Percentiles rank a stretch among this genome's conserved stretches.
Evolutionary conservation across 257 asterid species (phyloP).

Genomic region (Nicotiana paniculata): DNA sequence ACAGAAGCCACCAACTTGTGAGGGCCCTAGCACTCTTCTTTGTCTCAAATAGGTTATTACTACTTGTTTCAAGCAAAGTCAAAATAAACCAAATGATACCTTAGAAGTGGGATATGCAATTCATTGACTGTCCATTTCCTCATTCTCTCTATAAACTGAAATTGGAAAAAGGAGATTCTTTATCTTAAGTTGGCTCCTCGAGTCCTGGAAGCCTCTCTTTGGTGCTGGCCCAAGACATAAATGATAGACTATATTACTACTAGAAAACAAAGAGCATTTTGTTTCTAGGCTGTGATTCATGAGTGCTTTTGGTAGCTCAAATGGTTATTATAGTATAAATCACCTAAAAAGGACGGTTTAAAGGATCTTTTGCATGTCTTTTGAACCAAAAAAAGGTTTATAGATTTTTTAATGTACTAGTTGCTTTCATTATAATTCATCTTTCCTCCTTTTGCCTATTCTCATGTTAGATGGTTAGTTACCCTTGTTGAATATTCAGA

Average conservation of each 20-base stretch:
- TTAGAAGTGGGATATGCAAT: conserved; percentile 14
- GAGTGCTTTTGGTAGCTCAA: conserved; percentile 12
- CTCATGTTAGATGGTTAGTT: not conserved
- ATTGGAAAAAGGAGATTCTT: conserved; percentile 21
- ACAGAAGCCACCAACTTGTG: not conserved
- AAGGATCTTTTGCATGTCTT: conserved; percentile 27
- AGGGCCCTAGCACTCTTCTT: conserved; percentile 18
- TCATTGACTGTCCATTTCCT: conserved; percentile 29
- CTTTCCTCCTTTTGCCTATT: not conserved
- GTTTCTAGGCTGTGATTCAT: conserved; percentile 37
- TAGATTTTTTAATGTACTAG: conserved; percentile 1
- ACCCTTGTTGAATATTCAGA: not conserved
- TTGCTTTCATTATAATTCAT: not conserved
- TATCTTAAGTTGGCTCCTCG: conserved; percentile 42
- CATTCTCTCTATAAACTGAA: conserved; percentile 16
- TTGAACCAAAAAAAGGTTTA: conserved; percentile 23
- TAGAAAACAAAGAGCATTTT: conserved; percentile 16
- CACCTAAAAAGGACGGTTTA: not conserved
- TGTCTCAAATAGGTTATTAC: conserved; percentile 13
- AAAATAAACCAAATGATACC: conserved; percentile 21
- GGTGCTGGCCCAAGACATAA: conserved; percentile 12
- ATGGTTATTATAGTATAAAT: not conserved
- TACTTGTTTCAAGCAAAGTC: conserved; percentile 16
- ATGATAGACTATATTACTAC: conserved; percentile 9
- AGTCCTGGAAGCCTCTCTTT: conserved; percentile 32